Percentiles rank a stretch among this genome's conserved stretches.
phyloP scores from a whole-genome alignment of 2,329 filamentous ascomycete genomes.

The Exutisphaerella laricina region DNA sequence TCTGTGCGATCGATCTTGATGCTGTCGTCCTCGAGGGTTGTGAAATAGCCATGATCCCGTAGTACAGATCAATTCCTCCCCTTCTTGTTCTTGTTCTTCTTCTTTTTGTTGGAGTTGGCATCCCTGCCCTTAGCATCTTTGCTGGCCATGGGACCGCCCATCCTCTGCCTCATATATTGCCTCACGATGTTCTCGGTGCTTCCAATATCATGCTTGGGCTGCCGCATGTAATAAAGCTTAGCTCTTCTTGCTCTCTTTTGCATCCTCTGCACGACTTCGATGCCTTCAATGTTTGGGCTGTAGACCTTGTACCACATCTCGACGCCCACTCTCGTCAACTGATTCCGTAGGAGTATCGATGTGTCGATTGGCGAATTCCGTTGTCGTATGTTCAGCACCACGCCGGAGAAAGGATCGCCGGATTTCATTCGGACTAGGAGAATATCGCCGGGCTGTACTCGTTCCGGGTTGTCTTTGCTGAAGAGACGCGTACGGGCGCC shows the following conservation, averaged over 20 bases:
- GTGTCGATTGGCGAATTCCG: conserved; percentile 71
- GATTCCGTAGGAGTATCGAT: conserved; percentile 76
- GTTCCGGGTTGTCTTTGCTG: conserved; percentile 67
- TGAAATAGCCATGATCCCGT: too few species aligned
- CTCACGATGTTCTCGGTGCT: conserved; percentile 75
- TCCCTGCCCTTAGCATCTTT: conserved; percentile 27
- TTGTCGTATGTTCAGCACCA: conserved; percentile 78
- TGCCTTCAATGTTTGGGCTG: conserved; percentile 78
- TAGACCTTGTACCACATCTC: conserved; percentile 99
- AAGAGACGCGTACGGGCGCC: conserved; percentile 80
- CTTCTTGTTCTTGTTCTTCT: conserved; percentile 30
- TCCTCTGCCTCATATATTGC: conserved; percentile 55
- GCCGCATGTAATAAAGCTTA: conserved; percentile 82
- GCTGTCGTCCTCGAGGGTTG: too few species aligned
- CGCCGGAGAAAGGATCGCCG: conserved; percentile 84
- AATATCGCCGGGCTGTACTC: conserved; percentile 80
- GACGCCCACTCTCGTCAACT: conserved; percentile 78
- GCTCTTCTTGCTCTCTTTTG: conserved; percentile 81
- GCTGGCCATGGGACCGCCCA: conserved; percentile 31
- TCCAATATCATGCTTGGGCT: conserved; percentile 81
- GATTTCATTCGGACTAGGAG: conserved; percentile 80
- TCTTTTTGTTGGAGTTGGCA: conserved; percentile 29
- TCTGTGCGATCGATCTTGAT: too few species aligned
- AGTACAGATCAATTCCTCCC: conserved; percentile 8
- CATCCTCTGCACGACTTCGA: conserved; percentile 86